phyloP scores from a whole-genome alignment of 2,329 filamentous ascomycete genomes.

The Rachicladosporium sp. region DNA sequence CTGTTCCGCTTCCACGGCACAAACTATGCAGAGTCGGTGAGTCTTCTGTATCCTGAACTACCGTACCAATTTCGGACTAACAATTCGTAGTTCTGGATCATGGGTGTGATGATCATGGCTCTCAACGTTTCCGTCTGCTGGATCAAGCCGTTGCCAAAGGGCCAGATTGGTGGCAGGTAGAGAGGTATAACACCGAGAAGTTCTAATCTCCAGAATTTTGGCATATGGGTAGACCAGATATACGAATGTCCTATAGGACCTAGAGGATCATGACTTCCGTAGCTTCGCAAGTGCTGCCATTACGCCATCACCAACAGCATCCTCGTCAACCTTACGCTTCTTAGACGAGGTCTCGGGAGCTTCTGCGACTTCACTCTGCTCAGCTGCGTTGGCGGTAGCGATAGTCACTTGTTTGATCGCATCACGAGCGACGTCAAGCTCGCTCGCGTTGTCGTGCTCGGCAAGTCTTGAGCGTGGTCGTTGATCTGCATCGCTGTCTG shows the following conservation, averaged over 20 bases:
- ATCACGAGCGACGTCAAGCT: conserved; percentile 32
- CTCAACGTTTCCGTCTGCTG: conserved; percentile 53
- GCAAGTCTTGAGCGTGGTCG: conserved; percentile 24
- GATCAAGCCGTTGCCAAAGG: conserved; percentile 44
- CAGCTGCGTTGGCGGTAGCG: conserved; percentile 20
- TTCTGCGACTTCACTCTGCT: conserved; percentile 15
- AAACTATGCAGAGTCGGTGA: conserved; percentile 53
- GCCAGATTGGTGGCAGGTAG: conserved; percentile 33
- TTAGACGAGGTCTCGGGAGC: conserved; percentile 7
- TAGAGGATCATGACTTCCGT: conserved; percentile 21
- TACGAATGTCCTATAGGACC: too few relatives aligned
- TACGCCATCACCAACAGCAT: conserved; percentile 44
- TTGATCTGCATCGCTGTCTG: conserved; percentile 24
- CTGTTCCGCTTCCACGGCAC: conserved; percentile 61
- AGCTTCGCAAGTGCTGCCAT: conserved; percentile 46
- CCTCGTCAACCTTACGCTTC: conserved; percentile 28
- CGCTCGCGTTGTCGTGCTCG: conserved; percentile 15
- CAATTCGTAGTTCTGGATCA: conserved; percentile 46
- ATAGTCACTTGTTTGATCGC: conserved; percentile 8
- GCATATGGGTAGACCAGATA: too few relatives aligned
- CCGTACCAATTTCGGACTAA: too few relatives aligned
- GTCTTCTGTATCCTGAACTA: too few relatives aligned
- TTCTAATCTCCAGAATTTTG: too few relatives aligned
- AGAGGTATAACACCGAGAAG: neutral
- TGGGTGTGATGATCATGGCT: conserved; percentile 57